phyloP scores from a whole-genome alignment of 2,329 filamentous ascomycete species.

The Akanthomyces muscarius region DNA sequence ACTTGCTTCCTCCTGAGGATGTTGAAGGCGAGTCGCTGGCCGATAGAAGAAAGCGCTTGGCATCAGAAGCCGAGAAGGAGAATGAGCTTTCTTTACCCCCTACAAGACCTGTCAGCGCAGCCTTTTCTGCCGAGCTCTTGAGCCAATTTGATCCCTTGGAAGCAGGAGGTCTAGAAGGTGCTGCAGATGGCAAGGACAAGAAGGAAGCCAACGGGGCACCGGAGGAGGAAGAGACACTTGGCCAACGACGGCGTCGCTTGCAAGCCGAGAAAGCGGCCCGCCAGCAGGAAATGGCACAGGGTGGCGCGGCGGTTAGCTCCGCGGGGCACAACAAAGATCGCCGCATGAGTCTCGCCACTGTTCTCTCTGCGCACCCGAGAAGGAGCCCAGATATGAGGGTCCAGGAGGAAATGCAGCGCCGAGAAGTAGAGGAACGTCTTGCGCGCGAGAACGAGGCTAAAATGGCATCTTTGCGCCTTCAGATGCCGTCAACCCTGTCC shows the following conservation, averaged over 20 bases:
- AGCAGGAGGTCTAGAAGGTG: slow-evolving; percentile 36
- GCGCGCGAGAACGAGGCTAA: slow-evolving; percentile 43
- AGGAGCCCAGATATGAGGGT: slow-evolving; percentile 38
- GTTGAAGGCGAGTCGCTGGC: slow-evolving; percentile 62
- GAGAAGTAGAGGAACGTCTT: slow-evolving; percentile 39
- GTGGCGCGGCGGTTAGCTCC: slow-evolving; percentile 22
- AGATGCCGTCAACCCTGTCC: slow-evolving; percentile 44
- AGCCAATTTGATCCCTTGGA: slow-evolving; percentile 56
- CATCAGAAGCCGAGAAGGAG: slow-evolving; percentile 44
- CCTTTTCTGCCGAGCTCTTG: slow-evolving; percentile 67
- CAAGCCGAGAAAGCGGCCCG: slow-evolving; percentile 66
- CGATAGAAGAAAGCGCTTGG: slow-evolving; percentile 61
- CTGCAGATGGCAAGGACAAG: slow-evolving; percentile 24
- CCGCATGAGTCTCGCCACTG: slow-evolving; percentile 55
- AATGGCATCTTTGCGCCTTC: slow-evolving; percentile 44
- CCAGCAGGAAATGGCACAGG: slow-evolving; percentile 48
- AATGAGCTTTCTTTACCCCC: slow-evolving; percentile 43
- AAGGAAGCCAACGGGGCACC: slow-evolving; percentile 41
- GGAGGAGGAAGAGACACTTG: slow-evolving; percentile 69
- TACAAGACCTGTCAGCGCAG: slow-evolving; percentile 56
- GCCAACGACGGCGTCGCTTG: slow-evolving; percentile 69
- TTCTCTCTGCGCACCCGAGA: slow-evolving; percentile 45
- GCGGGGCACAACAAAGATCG: slow-evolving; percentile 24
- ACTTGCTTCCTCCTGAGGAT: slow-evolving; percentile 52
- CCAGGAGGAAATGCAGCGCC: slow-evolving; percentile 38